Base-by-base conservation (phyloP, 2,329 filamentous ascomycete genomes). In the Sporothrix variecibatus region DNA sequence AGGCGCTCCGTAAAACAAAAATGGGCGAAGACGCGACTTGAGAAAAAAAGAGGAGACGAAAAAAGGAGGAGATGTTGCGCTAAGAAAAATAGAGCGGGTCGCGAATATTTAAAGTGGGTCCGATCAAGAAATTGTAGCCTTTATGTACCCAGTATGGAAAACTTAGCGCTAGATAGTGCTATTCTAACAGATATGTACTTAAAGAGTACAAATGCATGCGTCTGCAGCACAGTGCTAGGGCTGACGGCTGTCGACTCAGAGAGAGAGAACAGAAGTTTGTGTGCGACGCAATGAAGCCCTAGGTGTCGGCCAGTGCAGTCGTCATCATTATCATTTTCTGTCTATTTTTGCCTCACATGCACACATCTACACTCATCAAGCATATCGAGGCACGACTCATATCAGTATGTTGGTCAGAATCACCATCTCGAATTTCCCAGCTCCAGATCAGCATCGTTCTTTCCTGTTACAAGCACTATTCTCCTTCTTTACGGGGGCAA, bases 141-240 rank as follows among this genome's bases (percentile, higher is more conserved):
- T 11, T 1, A 28, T n/a, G 60, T 64, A 64, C 60, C 60, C 34
- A 40, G 34, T 23, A 64, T 15, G 26, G 60, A 23, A 43, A 64
- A 40, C 17, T 7, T 12, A n/a, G n/a, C 34, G 34, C 38, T 15
- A 12, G 6, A 64, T 23, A 5, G 20, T 1, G 34, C 34, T 11
- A 11, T 64, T 43, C 1, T 23, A 4, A 6, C 9, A 31, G 6
- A 34, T 34, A 60, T 60, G 7, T 60, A 60, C 56, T 34, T 60
- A 1, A 2, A 60, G 12, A 7, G 60, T 64, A 64, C 60, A 40
- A 40, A 26, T 8, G 11, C 3, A 9, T 20, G 8, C 23, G 28
- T 23, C 38, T 28, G 34, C 34, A 31, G 53, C 69, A 71, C 69
- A 62, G 69, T 71, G 69, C 69, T 60, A 60, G 69, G 69, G 38